These are phyloP conservation scores for Aspergillus ochraceoroseus DNA, from an alignment of 2,329 filamentous ascomycete species.

Conservation along the genomic window DNA sequence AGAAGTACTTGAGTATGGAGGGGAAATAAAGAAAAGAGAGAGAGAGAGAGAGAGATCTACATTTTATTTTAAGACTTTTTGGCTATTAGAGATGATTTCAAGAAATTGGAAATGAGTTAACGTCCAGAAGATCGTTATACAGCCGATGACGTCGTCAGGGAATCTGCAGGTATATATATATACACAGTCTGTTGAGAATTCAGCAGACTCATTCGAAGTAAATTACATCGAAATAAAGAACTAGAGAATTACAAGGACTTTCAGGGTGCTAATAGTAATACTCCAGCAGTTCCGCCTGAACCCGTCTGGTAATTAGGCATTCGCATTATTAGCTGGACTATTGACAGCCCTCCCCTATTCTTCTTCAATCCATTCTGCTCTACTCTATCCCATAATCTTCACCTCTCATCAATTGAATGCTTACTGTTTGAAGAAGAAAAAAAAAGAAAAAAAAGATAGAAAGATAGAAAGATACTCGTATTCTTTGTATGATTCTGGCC, in stretches of 20 bases:
- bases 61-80: not conserved
- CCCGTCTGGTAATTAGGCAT: constrained; percentile 8
- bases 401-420: too few species aligned
- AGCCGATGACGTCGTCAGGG: too few species aligned
- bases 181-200: too few species aligned
- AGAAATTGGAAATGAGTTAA: constrained; percentile 5
- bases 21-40: constrained; percentile 25
- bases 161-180: too few species aligned
- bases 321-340: constrained; percentile 6
- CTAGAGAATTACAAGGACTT: not conserved
- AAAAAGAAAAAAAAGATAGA: not conserved
- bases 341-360: not conserved
- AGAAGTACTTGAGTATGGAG: constrained; percentile 53
- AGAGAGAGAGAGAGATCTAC: too few species aligned
- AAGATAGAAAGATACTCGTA: too few species aligned
- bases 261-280: too few species aligned
- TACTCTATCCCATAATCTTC: not conserved
- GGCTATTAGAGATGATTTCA: too few species aligned
- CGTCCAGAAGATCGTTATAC: constrained; percentile 8
- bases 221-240: not conserved
- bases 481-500: not conserved
- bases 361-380: too few species aligned
- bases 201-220: too few species aligned
- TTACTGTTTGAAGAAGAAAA: too few species aligned
- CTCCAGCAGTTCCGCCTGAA: not conserved